Evolutionary conservation across 805 yeast genomes (phyloP).

Genomic region (Cyberlindnera veronae): DNA sequence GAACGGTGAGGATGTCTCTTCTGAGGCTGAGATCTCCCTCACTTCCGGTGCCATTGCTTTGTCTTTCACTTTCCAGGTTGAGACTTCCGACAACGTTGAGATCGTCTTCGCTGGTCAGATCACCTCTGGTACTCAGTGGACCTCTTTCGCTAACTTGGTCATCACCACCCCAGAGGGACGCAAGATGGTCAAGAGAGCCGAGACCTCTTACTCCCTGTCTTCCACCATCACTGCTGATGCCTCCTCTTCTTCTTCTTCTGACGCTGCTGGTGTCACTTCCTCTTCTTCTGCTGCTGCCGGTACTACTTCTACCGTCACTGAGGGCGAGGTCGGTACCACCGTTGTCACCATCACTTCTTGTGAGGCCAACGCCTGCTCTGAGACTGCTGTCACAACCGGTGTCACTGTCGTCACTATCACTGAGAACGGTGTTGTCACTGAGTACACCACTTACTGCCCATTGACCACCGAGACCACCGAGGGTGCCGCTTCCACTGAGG

Average conservation of each 20-base stretch:
- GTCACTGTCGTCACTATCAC: slow-evolving; percentile 9
- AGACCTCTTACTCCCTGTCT: not conserved
- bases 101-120: slow-evolving; percentile 5
- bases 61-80: slow-evolving; percentile 5
- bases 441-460: slow-evolving; percentile 28
- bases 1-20: slow-evolving; percentile 2
- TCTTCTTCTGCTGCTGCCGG: slow-evolving; percentile 2
- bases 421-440: slow-evolving; percentile 29
- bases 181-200: slow-evolving; percentile 6
- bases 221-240: slow-evolving; percentile 8
- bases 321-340: not conserved
- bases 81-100: slow-evolving; percentile 2
- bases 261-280: not conserved
- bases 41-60: not conserved
- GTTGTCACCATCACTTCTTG: slow-evolving; percentile 7
- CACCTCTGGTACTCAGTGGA: slow-evolving; percentile 7
- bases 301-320: no score
- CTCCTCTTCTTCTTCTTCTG: slow-evolving; percentile 1
- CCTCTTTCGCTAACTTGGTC: slow-evolving; percentile 5
- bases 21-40: slow-evolving; percentile 2
- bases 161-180: slow-evolving; percentile 5
- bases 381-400: slow-evolving; percentile 7
- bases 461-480: no score
- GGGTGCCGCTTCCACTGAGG: no score
- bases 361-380: slow-evolving; percentile 4